phyloP scores from a whole-genome alignment of 345 rosid species.

The Dimocarpus longan region DNA sequence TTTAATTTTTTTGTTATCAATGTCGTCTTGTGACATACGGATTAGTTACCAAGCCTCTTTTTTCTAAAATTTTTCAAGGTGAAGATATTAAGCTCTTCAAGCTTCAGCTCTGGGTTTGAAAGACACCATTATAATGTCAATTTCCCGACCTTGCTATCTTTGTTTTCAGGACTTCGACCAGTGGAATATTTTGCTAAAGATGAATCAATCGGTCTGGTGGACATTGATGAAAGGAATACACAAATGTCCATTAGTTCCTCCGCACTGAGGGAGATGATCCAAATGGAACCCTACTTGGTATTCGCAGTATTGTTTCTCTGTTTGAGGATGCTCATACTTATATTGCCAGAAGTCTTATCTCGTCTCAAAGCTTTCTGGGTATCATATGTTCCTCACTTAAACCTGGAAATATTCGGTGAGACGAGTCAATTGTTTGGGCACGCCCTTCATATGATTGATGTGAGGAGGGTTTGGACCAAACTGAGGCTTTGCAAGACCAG shows the following conservation, averaged over 20 bases:
- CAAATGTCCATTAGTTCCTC: conserved; percentile 31
- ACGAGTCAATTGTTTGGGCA: conserved; percentile 73
- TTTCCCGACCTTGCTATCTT: background rate
- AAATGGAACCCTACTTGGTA: conserved; percentile 63
- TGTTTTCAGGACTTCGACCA: conserved; percentile 60
- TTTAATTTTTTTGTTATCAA: background rate
- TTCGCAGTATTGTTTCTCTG: conserved; percentile 53
- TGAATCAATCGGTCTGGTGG: conserved; percentile 31
- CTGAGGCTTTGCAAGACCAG: conserved; percentile 73
- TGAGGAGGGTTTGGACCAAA: conserved; percentile 81
- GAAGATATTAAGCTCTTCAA: background rate
- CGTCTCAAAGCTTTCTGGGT: conserved; percentile 61
- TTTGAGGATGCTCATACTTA: conserved; percentile 46
- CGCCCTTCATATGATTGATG: conserved; percentile 68
- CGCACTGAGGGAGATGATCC: conserved; percentile 45
- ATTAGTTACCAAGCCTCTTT: background rate
- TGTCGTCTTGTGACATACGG: background rate
- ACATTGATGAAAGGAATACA: conserved; percentile 26
- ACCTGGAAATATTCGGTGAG: conserved; percentile 87
- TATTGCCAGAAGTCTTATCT: conserved; percentile 49
- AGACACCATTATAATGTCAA: background rate
- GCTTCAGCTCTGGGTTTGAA: background rate
- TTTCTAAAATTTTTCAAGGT: too few species aligned
- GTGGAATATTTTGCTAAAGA: conserved; percentile 50
- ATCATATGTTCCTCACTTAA: conserved; percentile 59